Evolutionary conservation across 225 moss, liverwort and hornwort genomes (phyloP), one percentile per base, ranked within the genome.

Genomic region (Pseudoscleropodium purum): DNA sequence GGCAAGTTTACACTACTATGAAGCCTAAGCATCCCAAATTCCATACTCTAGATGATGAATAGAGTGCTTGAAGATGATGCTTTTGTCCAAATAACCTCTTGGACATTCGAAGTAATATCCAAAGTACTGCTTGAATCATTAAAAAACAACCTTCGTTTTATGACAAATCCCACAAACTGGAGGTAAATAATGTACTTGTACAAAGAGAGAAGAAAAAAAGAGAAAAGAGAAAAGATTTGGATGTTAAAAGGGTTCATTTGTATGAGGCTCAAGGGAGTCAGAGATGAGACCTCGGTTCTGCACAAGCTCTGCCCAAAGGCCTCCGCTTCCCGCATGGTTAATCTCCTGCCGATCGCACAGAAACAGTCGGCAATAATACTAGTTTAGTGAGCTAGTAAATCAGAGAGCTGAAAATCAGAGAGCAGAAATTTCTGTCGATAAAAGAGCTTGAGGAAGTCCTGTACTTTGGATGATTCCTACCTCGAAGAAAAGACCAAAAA

Each of bases 401-500:
- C 36, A 34, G 25, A 60, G 23, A 59, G 47, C 9, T 18, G 56
- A 18, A 27, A 33, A 34, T 61, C 33, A 31, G 23, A 59, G 30
- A 57, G 49, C 9, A 57, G 21, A 57, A 56, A n/a, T 12, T 67
- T 3, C 17, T 2, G 11, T 47, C 14, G 61, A 72, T 34, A 67
- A 24, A 18, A 9, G 16, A 51, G 5, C 17, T 26, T 24, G 68
- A 69, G n/a, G 60, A 36, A 54, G 18, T 62, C 2, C 18, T 54
- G 54, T 19, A 7, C 16, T 82, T 61, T 30, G 36, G 56, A 73
- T n/a, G 77, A 63, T 81, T 34, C 51, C 0, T 84, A 97, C 98
- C 96, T 99, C 99, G n/a, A 93, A 99, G 86, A 99, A 99, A 30
- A 99, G 56, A 62, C 99, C 99, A 56, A 96, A 97, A 16, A 99